Conservation (phyloP, 2,329 filamentous ascomycete genomes). For the Trichoderma semiorbis region DNA sequence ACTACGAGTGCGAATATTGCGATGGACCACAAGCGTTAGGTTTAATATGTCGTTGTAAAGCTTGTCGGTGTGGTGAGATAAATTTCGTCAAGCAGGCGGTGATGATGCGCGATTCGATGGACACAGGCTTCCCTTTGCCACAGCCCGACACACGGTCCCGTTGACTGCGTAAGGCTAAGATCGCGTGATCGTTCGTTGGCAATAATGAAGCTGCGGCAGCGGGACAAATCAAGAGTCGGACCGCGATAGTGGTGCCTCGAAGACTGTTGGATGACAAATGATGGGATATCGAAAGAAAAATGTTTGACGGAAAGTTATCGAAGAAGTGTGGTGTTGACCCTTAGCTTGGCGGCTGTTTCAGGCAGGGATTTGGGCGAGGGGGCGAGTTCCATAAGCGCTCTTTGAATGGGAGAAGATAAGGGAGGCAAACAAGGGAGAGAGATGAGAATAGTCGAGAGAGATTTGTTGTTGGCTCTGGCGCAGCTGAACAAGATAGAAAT, state of each 20-base stretch:
- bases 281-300: slow-evolving; percentile 18
- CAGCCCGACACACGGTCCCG: background rate
- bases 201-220: background rate
- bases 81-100: background rate
- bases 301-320: slow-evolving; percentile 14
- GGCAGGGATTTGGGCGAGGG: slow-evolving; percentile 24
- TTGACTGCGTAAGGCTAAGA: slow-evolving; percentile 4
- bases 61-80: background rate
- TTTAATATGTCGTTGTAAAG: background rate
- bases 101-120: background rate
- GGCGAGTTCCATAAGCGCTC: slow-evolving; percentile 12
- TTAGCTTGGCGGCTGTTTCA: slow-evolving; percentile 25
- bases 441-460: background rate
- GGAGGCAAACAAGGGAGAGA: slow-evolving; percentile 4
- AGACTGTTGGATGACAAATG: slow-evolving; percentile 14
- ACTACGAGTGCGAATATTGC: background rate
- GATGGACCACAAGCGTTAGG: background rate
- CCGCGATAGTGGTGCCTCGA: background rate
- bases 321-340: slow-evolving; percentile 7
- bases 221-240: background rate
- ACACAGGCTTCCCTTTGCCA: background rate
- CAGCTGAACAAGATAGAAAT: background rate
- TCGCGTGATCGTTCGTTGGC: slow-evolving; percentile 6
- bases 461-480: background rate
- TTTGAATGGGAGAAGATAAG: background rate